Percentiles rank a stretch among this genome's conserved stretches.
phyloP scores from a whole-genome alignment of 108 stramenopile species.

The Skeletonema marinoi region DNA sequence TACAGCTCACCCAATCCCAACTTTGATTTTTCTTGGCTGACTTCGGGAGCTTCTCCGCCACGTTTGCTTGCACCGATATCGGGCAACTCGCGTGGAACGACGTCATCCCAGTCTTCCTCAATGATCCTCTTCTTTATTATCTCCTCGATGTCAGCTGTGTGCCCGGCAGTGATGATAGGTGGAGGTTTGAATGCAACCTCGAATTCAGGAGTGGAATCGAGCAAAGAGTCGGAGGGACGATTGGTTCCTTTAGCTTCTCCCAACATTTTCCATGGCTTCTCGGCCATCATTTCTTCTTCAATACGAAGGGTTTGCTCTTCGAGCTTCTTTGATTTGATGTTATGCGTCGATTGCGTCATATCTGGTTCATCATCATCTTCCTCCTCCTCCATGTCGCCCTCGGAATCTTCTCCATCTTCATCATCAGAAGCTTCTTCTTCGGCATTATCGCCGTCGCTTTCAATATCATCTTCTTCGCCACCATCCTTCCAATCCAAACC shows the following conservation, averaged over 20 bases:
- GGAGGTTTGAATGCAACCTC: slow-evolving; percentile 90
- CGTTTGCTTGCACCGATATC: slow-evolving; percentile 76
- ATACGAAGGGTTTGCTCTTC: slow-evolving; percentile 81
- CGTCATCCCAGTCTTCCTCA: slow-evolving; percentile 96
- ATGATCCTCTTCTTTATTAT: slow-evolving; percentile 91
- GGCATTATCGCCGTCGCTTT: slow-evolving; percentile 43
- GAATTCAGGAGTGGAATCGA: slow-evolving; percentile 95
- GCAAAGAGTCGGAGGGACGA: slow-evolving; percentile 90
- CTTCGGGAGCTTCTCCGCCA: slow-evolving; percentile 85
- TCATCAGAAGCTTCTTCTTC: slow-evolving; percentile 42
- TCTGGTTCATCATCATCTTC: slow-evolving; percentile 19
- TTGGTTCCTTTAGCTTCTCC: slow-evolving; percentile 85
- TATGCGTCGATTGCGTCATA: slow-evolving; percentile 42
- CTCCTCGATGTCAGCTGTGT: slow-evolving; percentile 86
- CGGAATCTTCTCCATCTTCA: slow-evolving; percentile 41
- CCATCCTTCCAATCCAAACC: slow-evolving; percentile 45
- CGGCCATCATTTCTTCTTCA: slow-evolving; percentile 92
- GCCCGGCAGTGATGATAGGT: slow-evolving; percentile 90
- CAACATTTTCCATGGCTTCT: slow-evolving; percentile 96
- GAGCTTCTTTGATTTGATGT: slow-evolving; percentile 62
- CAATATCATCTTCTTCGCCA: slow-evolving; percentile 39
- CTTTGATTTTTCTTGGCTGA: slow-evolving; percentile 97
- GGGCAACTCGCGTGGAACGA: slow-evolving; percentile 89
- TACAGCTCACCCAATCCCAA: slow-evolving; percentile 95
- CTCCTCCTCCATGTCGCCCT: slow-evolving; percentile 28